phyloP scores from a whole-genome alignment of 2,329 filamentous ascomycete genomes.

The Colletotrichum phormii region DNA sequence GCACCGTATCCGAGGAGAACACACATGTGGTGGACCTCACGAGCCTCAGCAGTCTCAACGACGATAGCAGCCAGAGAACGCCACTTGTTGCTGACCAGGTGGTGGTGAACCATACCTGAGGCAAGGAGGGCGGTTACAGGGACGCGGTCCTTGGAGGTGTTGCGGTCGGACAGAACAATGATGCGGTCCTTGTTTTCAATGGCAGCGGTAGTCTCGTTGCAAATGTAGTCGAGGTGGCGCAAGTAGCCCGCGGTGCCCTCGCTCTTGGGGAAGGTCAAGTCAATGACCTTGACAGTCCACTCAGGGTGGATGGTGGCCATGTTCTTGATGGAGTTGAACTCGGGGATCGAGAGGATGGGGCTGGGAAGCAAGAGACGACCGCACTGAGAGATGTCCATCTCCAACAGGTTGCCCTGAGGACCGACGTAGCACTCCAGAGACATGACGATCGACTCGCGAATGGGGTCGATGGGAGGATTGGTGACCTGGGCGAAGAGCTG shows the following conservation, averaged over 20 bases:
- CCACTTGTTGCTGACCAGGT: constrained; percentile 96
- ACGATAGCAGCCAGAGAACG: constrained; percentile 87
- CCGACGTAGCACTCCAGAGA: constrained; percentile 96
- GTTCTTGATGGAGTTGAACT: constrained; percentile 89
- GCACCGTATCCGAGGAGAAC: constrained; percentile 96
- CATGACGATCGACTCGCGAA: constrained; percentile 98
- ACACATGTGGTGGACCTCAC: constrained; percentile 98
- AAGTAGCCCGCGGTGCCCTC: constrained; percentile 88
- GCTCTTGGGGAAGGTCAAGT: constrained; percentile 91
- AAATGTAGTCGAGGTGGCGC: constrained; percentile 88
- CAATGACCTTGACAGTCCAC: constrained; percentile 91
- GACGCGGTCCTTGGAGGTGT: constrained; percentile 84
- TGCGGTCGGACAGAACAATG: constrained; percentile 89
- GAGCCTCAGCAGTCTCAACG: constrained; percentile 93
- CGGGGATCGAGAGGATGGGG: constrained; percentile 87
- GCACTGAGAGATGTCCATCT: constrained; percentile 93
- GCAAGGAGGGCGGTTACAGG: constrained; percentile 88
- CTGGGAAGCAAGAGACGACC: constrained; percentile 87
- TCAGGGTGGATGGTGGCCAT: constrained; percentile 77
- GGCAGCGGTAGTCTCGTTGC: constrained; percentile 83
- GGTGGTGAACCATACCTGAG: constrained; percentile 94
- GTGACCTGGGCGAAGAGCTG: constrained; percentile 98
- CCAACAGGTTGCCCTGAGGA: constrained; percentile 92
- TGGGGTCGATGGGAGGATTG: constrained; percentile 97
- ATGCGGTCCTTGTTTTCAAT: constrained; percentile 87